Evolutionary conservation across 1,284 basidiomycete genomes (phyloP), one percentile per base, ranked within the genome.

Genomic region (Neolentinus lepideus): DNA sequence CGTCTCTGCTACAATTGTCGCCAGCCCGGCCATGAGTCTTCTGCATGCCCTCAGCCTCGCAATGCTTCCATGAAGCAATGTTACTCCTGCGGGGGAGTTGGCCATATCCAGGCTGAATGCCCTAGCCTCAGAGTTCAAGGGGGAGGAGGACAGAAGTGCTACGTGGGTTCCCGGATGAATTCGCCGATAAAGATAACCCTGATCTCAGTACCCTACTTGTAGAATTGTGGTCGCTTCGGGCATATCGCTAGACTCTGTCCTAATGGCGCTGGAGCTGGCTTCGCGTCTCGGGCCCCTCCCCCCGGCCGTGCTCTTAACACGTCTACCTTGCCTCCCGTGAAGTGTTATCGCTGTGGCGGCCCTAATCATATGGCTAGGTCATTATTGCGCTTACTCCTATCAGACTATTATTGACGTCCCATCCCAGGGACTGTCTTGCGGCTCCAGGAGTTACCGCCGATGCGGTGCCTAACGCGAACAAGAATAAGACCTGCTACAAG

Each of bases 1-100:
- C 84, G 91, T 62, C 81, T 95, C 58, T 95, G 92, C 76, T 95
- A 93, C 76, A 95, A 94, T 71, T 95, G 92, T 71, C 84, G 88
- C 63, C 86, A 90, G 70, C 89, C 91, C 14, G 92, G 92, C 24
- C 93, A 95, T 67, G 92, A 95, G 73, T 92, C 89, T 36, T 87
- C 87, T 59, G 84, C 86, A 57, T 96, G 93, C 71, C 89, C 92
- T 48, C 84, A 84, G 63, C 92, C 92, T 52, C 83, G 91, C 61
- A 88, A 84, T 22, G 79, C 79, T 50, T 79, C 83, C 57, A 81
- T 84, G 55, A 92, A 91, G 73, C 88, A 91, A 69, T 88, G 89
- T 70, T 91, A 89, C 69, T 83, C 81, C 26, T 91, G 89, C 67
- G 84, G 87, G 38, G 88, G 86, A 47, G 79, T 90, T 54, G 86